A percentile compares a stretch with the other conserved stretches of the same genome.
These are phyloP conservation scores for Gaeumannomyces tritici DNA, from an alignment of 2,329 filamentous ascomycete species.

Conservation along the genomic window DNA sequence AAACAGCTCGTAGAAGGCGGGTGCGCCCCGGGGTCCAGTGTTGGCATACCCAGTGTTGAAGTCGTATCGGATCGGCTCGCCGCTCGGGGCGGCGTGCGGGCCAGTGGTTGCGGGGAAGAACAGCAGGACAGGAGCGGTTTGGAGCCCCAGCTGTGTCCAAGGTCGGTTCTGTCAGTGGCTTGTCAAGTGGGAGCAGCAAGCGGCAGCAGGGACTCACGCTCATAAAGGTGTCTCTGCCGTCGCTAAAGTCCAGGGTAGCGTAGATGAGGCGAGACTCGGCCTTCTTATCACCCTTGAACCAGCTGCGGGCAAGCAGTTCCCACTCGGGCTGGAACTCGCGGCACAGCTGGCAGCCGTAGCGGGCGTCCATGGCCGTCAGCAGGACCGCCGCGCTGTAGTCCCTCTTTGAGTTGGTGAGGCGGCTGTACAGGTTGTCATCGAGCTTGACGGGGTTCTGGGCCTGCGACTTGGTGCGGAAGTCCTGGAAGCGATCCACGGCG, in stretches of 20 bases:
- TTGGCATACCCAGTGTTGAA: slow-evolving; percentile 67
- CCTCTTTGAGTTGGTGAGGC: slow-evolving; percentile 66
- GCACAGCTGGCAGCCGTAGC: slow-evolving; percentile 80
- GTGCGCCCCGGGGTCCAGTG: background rate
- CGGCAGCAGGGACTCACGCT: slow-evolving; percentile 46
- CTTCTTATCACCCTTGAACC: slow-evolving; percentile 74
- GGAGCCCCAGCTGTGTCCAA: slow-evolving; percentile 63
- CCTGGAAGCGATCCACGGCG: slow-evolving; percentile 52
- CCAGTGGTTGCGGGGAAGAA: slow-evolving; percentile 81
- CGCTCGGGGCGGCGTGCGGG: slow-evolving; percentile 61
- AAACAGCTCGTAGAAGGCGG: background rate
- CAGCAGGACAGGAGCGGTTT: slow-evolving; percentile 86
- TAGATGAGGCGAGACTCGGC: slow-evolving; percentile 67
- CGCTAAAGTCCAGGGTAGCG: slow-evolving; percentile 75
- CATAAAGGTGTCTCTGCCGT: slow-evolving; percentile 79
- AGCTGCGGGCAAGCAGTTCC: slow-evolving; percentile 77
- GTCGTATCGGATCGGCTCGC: slow-evolving; percentile 70
- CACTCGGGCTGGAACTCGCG: slow-evolving; percentile 91
- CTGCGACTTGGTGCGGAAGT: slow-evolving; percentile 60
- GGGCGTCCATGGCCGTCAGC: slow-evolving; percentile 73
- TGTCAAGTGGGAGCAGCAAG: slow-evolving; percentile 1
- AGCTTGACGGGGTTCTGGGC: slow-evolving; percentile 64
- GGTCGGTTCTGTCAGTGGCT: slow-evolving; percentile 3
- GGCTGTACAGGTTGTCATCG: slow-evolving; percentile 63
- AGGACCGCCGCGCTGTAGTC: slow-evolving; percentile 79